Percentiles rank a stretch among this genome's conserved stretches.
These are phyloP conservation scores for Lasiodiplodia sp. DNA, from an alignment of 2,329 filamentous ascomycete genomes.

Conservation along the genomic window DNA sequence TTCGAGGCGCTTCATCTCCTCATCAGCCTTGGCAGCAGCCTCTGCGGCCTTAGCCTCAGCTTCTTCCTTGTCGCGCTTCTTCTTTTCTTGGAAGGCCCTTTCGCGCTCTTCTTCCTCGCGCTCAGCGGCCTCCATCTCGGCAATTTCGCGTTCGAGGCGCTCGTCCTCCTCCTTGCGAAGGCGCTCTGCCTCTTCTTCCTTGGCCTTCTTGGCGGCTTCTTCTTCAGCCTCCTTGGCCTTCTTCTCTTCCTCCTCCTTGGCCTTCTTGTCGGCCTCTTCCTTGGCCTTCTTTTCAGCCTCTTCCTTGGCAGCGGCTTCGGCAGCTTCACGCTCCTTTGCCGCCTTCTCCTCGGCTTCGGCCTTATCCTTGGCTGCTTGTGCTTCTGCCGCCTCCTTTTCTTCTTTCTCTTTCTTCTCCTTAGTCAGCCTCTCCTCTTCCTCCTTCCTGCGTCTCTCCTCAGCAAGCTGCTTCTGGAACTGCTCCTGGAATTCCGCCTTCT, in stretches of 20 bases:
- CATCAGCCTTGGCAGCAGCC: constrained; percentile 57
- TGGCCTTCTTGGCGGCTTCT: constrained; percentile 41
- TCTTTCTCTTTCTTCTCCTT: constrained; percentile 53
- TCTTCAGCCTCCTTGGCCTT: constrained; percentile 37
- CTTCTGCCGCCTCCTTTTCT: constrained; percentile 58
- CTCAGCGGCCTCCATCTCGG: constrained; percentile 63
- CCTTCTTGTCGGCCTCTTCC: constrained; percentile 32
- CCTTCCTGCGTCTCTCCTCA: constrained; percentile 49
- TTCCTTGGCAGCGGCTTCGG: constrained; percentile 52
- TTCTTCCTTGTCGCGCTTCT: constrained; percentile 67
- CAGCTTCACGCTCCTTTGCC: constrained; percentile 55
- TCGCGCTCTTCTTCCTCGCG: constrained; percentile 67
- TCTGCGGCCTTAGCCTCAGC: constrained; percentile 52
- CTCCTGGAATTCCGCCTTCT: constrained; percentile 67
- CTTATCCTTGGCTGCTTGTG: constrained; percentile 57
- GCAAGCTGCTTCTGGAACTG: constrained; percentile 67
- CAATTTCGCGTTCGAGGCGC: constrained; percentile 65
- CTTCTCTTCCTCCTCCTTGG: constrained; percentile 51
- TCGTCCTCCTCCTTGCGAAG: constrained; percentile 53
- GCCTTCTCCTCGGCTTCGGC: constrained; percentile 53
- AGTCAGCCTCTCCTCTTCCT: constrained; percentile 51
- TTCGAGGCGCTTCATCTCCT: constrained; percentile 57
- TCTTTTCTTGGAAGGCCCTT: constrained; percentile 76
- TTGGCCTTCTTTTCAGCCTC: constrained; percentile 49
- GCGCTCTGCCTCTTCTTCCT: constrained; percentile 42